Evolutionary conservation across 768 basidiomycete genomes (phyloP), one percentile per base, ranked within the genome.

Genomic region (Coprinellus micaceus): DNA sequence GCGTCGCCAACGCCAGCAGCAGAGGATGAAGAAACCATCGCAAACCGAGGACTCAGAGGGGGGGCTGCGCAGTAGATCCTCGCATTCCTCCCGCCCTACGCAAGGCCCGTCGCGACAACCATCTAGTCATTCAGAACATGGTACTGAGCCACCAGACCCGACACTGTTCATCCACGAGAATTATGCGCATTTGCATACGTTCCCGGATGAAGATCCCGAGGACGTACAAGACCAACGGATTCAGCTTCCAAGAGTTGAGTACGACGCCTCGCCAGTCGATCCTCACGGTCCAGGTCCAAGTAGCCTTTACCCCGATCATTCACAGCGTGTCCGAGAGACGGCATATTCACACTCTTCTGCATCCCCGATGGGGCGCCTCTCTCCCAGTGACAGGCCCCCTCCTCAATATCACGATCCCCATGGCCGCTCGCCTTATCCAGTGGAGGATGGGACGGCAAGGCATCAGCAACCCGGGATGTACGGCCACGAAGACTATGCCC

Each of bases 171-270:
- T 57, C 11, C 50, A 52, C 10, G 50, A 57, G 17, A 37, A 57
- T 28, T 51, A 56, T 19, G 22, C 55, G 17, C n/a, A 52, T 21
- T 21, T 57, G 29, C 56, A 57, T 33, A 57, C 56, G 5, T 45
- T 57, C 11, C 40, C 33, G 19, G 56, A 57, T 25, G 56, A 57
- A 4, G 56, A 57, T 17, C 52, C 52, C 39, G 56, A 57, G 2
- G 47, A 36, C 15, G 17, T 21, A 7, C 54, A 19, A 17, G 56
- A 57, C 15, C 5, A 15, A 13, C 22, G 40, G 6, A 52, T 45
- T 25, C 49, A 46, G 28, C 44, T 52, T 6, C 56, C 48, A 7
- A 57, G 36, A 13, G 37, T 37, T 17, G 33, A 40, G 12, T 52
- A 52, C 33, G n/a, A 21, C n/a, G n/a, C n/a, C 19, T 17, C 40